Base-by-base conservation (phyloP, 2,329 filamentous ascomycete genomes). In the Bipolaris zeicola region DNA sequence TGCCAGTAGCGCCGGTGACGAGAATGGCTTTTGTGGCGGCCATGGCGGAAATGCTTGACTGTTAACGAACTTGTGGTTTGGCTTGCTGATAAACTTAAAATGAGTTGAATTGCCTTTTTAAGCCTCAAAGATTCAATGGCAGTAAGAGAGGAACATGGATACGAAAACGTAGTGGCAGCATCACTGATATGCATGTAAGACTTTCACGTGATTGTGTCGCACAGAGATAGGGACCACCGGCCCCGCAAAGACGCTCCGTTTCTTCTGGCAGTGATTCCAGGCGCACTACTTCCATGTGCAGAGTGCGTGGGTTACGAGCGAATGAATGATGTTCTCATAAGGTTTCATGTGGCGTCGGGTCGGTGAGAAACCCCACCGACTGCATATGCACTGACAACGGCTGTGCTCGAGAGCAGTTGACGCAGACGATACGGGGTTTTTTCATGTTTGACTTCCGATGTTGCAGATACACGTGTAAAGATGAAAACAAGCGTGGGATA, bases 1-100 rank as follows among this genome's bases (percentile, higher is more conserved):
- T 79, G 50, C 79, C 78, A 1, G 79, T 81, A 2, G 77, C 78
- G 44, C 79, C 79, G 20, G 78, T 79, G 43, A 81, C 70, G 50
- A 81, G 72, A 18, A 81, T 71, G 22, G 69, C 65, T 65, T 78
- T 79, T 1, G 74, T 67, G 64, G 74, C 69, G 36, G 54, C 52
- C 70, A 74, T 75, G 49, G 53, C 47, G 48, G 45, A 24, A 38
- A 53, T 57, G 48, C 55, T 64, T 53, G 38, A 52, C 42, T 46
- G 28, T n/a, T 20, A 37, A 46, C 8, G 46, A 63, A 53, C 24
- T 26, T 20, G 26, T 53, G 13, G 45, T 56, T 42, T 61, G 49
- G 41, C 41, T 26, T 54, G 22, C 20, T 43, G 31, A 38, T 31
- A 11, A 51, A 20, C 2, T 22, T 43, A n/a, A 18, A n/a, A 18